These are phyloP conservation scores for Gilbertella persicaria DNA, from an alignment of 371 early-diverging fungal species.

Conservation along the genomic window DNA sequence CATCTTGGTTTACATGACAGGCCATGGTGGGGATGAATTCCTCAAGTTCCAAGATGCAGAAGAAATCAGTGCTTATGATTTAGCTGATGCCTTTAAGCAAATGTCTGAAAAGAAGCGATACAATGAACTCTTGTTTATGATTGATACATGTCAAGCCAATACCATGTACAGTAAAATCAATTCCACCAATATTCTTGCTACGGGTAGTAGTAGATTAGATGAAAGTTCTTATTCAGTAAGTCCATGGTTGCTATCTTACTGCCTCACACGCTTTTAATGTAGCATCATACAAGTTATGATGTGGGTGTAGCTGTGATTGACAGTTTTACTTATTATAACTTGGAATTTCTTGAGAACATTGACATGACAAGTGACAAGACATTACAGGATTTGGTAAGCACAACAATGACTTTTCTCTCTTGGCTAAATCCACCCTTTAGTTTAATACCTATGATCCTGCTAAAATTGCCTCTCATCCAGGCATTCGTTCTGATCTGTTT, in stretches of 20 bases:
- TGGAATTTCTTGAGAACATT: conserved; percentile 87
- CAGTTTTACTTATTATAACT: conserved; percentile 91
- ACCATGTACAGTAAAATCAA: conserved; percentile 91
- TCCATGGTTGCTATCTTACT: not conserved
- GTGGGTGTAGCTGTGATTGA: conserved; percentile 97
- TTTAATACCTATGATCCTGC: conserved; percentile 77
- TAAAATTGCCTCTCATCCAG: conserved; percentile 80
- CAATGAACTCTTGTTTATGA: conserved; percentile 94
- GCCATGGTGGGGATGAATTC: conserved; percentile 97
- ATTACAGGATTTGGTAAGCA: conserved; percentile 69
- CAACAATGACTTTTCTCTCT: not conserved
- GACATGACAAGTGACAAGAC: conserved; percentile 77
- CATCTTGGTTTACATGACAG: conserved; percentile 95
- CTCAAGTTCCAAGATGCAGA: conserved; percentile 97
- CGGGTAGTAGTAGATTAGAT: conserved; percentile 83
- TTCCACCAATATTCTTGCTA: conserved; percentile 90
- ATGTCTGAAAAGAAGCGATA: conserved; percentile 95
- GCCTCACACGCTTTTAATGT: not conserved
- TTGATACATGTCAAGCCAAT: conserved; percentile 97
- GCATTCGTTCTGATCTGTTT: conserved; percentile 83
- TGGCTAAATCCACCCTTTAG: conserved; percentile 32
- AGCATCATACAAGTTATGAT: conserved; percentile 88
- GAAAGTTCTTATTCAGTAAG: conserved; percentile 93
- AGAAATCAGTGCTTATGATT: conserved; percentile 90
- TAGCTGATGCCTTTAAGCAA: conserved; percentile 95